These are phyloP conservation scores for Vickermania spadyakhi DNA, from an alignment of 208 protist genomes.

Conservation along the genomic window DNA sequence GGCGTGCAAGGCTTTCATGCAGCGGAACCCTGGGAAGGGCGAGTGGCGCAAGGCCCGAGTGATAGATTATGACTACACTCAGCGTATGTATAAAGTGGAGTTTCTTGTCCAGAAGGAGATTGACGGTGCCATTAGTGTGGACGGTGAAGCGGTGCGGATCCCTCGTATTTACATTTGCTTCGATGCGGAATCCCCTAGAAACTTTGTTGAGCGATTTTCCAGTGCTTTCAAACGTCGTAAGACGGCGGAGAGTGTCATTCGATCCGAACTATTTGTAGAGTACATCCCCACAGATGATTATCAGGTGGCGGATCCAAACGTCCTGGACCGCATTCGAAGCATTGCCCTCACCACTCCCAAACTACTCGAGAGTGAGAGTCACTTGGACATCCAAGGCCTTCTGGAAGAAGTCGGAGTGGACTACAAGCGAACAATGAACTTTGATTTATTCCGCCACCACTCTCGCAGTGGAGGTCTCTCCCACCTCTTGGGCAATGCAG, in stretches of 20 bases:
- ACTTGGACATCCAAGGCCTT: conserved; percentile 50
- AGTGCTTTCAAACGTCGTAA: conserved; percentile 64
- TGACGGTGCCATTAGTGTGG: conserved; percentile 6
- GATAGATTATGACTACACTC: conserved; percentile 18
- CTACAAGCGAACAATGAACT: conserved; percentile 87
- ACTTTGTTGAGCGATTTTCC: conserved; percentile 86
- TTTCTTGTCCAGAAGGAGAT: conserved; percentile 4
- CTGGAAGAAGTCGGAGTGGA: conserved; percentile 78
- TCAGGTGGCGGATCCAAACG: conserved; percentile 51
- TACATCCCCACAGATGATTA: conserved; percentile 92
- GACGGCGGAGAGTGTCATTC: conserved; percentile 68
- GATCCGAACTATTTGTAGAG: conserved; percentile 89
- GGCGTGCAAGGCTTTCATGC: not conserved
- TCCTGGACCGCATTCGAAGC: conserved; percentile 46
- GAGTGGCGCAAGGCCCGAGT: conserved; percentile 21
- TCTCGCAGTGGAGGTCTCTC: conserved; percentile 38
- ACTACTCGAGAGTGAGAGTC: conserved; percentile 62
- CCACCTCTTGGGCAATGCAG: conserved; percentile 28
- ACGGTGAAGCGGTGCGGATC: conserved; percentile 15
- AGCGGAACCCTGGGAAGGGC: conserved; percentile 3
- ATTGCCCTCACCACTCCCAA: conserved; percentile 62
- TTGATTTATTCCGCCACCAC: conserved; percentile 59
- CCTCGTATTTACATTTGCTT: conserved; percentile 89
- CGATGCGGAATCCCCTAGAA: conserved; percentile 83
- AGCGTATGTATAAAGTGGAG: conserved; percentile 24